Base-by-base conservation (phyloP, 1,284 basidiomycete species). In the Vanrija pseudolonga region DNA sequence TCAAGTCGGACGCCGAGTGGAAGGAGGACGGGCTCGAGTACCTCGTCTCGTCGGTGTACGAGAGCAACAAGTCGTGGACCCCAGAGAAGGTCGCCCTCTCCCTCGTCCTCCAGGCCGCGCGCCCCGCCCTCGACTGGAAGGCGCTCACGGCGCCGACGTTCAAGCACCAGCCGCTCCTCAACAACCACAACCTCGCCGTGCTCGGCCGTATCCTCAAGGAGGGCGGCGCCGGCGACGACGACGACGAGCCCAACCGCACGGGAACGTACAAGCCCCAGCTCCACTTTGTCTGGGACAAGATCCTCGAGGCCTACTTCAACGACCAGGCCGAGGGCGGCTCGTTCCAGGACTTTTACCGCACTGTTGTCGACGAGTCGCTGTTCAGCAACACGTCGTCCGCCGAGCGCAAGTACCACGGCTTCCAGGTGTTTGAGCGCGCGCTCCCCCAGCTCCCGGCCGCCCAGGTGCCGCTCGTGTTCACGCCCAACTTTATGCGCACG, bases 341-440 rank as follows among this genome's bases (percentile, higher is more conserved):
- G 9, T 93, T 97, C 74, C 84, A 87, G 52, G 93, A 96, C 60
- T 91, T 97, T 73, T 98, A 89, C 80, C 81, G 86, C 45, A 80
- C 91, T 36, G 88, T 89, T 14, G 90, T 98, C 15, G 95, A 98
- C 74, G 94, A 97, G 72, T 87, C 89, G 1, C 78, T 97, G 45
- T 97, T 98, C 71, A 84, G 89, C 4, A 79, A 86, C 14, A 86
- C 85, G 14, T 84, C 93, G 1, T 95, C 93, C 0, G 79, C 88
- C 1, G 88, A 96, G 70, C 84, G 91, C 56, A 97, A 97, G 77
- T 92, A 88, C 67, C 96, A 90, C 89, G 94, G 94, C 28, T 97
- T 98, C 79, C 88, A 90, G 70, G 84, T 97, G 19, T 90, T 98
- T 73, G 84, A 87, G 66, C 87, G 85, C 60, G 85, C 90, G 0